Percentiles rank a stretch among this genome's conserved stretches.
Conservation (phyloP, 2,329 filamentous ascomycete species). For the Claviceps pazoutovae region DNA sequence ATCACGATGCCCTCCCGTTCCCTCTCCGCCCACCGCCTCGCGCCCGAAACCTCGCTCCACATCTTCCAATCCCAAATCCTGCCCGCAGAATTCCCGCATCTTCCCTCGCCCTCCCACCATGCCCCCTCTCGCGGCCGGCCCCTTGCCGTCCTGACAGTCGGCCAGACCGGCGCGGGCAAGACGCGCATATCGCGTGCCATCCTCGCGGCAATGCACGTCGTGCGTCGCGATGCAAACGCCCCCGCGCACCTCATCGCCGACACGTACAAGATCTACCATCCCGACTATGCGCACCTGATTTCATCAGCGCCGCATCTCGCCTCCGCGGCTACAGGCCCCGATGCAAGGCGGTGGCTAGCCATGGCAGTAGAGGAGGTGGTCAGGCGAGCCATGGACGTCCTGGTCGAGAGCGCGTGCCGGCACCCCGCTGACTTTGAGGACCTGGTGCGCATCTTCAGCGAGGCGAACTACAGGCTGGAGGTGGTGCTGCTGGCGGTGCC, state of each 20-base stretch:
- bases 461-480: conserved; percentile 22
- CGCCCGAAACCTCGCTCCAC: conserved; percentile 13
- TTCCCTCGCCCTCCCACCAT: neutral
- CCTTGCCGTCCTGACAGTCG: conserved; percentile 29
- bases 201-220: conserved; percentile 16
- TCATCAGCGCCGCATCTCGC: conserved; percentile 20
- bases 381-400: conserved; percentile 18
- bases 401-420: conserved; percentile 32
- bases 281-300: conserved; percentile 22
- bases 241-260: conserved; percentile 32
- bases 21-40: conserved; percentile 19
- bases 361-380: conserved; percentile 23
- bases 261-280: conserved; percentile 35
- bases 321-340: conserved; percentile 23
- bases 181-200: conserved; percentile 28
- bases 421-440: conserved; percentile 26
- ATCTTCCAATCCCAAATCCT: conserved; percentile 20
- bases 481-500: conserved; percentile 30
- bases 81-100: conserved; percentile 20
- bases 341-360: conserved; percentile 30
- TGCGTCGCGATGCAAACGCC: neutral
- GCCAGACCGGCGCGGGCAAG: conserved; percentile 36
- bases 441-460: conserved; percentile 21
- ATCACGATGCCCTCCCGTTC: conserved; percentile 5
- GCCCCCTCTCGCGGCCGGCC: conserved; percentile 11